Percentiles rank a stretch among this genome's conserved stretches.
These are phyloP conservation scores for Paecilomyces niveus DNA, from an alignment of 2,329 filamentous ascomycete species.

Conservation along the genomic window DNA sequence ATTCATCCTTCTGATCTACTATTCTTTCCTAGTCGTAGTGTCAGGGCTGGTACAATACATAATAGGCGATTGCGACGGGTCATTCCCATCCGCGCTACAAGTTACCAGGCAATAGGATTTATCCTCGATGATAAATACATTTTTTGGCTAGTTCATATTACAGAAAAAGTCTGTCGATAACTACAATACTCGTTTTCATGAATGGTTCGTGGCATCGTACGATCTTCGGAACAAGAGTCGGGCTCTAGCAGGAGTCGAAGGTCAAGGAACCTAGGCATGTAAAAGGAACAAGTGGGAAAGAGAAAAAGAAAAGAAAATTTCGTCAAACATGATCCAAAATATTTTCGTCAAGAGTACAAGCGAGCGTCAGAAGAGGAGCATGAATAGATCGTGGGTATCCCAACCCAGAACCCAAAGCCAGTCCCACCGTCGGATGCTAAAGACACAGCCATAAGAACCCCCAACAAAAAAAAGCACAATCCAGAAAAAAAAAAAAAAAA, in stretches of 20 bases:
- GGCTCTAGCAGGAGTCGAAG: not conserved
- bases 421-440: not conserved
- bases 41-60: not conserved
- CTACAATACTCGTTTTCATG: not conserved
- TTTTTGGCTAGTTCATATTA: not conserved
- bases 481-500: not conserved
- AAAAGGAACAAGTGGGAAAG: not conserved
- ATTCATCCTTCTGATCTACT: not conserved
- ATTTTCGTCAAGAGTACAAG: not conserved
- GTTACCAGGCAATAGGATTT: not conserved
- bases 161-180: not conserved
- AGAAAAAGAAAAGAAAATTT: not conserved
- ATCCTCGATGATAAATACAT: not conserved
- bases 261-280: not conserved
- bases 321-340: not conserved
- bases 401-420: slow-evolving; percentile 2
- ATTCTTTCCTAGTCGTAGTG: not conserved
- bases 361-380: slow-evolving; percentile 1
- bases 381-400: slow-evolving; percentile 1
- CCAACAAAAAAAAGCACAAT: not conserved
- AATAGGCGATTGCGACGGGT: not conserved
- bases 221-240: not conserved
- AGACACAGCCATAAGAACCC: not conserved
- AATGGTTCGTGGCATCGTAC: not conserved
- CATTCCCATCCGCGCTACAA: not conserved